These are phyloP conservation scores for Lactarius vividus DNA, from an alignment of 768 basidiomycete genomes.

Conservation along the genomic window DNA sequence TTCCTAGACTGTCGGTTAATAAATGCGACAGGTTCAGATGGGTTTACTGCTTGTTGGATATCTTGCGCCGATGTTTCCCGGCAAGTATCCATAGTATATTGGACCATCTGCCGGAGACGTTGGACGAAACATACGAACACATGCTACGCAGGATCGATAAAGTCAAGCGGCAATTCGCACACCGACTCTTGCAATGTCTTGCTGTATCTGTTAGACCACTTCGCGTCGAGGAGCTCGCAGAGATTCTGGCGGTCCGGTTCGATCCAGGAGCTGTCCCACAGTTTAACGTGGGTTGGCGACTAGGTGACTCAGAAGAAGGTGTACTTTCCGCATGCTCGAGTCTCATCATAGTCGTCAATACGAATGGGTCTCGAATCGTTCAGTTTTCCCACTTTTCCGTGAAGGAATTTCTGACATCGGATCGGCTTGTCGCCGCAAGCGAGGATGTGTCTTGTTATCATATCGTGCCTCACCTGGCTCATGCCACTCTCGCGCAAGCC, in stretches of 20 bases:
- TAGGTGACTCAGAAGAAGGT: background rate
- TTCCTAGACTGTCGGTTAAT: too few species aligned
- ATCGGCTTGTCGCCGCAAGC: background rate
- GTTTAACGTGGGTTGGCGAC: background rate
- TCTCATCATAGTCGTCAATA: background rate
- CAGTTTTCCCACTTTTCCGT: slow-evolving; percentile 17
- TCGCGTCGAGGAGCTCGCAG: slow-evolving; percentile 3
- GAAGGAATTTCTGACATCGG: slow-evolving; percentile 12
- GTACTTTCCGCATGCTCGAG: slow-evolving; percentile 4
- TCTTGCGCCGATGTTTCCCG: too few species aligned
- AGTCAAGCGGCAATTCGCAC: background rate
- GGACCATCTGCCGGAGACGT: too few species aligned
- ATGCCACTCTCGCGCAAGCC: background rate
- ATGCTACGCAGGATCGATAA: background rate
- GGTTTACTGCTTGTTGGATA: too few species aligned
- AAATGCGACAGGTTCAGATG: too few species aligned
- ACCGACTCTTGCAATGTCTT: slow-evolving; percentile 11
- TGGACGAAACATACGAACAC: too few species aligned
- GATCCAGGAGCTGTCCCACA: background rate
- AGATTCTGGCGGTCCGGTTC: slow-evolving; percentile 7
- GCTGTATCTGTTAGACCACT: slow-evolving; percentile 3
- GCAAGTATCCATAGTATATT: too few species aligned
- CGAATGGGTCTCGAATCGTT: background rate
- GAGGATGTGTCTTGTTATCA: background rate
- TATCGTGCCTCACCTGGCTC: background rate